These are phyloP conservation scores for Anisogramma anomala DNA, from an alignment of 2,329 filamentous ascomycete genomes.

Conservation along the genomic window DNA sequence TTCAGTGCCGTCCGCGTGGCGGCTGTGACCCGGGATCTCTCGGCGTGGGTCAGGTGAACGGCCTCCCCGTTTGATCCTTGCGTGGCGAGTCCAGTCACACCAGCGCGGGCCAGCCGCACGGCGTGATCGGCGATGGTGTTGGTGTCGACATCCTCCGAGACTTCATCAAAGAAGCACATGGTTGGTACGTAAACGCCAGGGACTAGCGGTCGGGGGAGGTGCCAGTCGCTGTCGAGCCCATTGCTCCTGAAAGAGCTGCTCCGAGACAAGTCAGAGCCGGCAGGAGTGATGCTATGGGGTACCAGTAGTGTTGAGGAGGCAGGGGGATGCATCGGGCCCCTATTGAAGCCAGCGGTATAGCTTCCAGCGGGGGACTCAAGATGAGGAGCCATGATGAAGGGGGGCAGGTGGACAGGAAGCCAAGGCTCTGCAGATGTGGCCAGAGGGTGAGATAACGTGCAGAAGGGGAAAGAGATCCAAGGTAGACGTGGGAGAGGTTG, in stretches of 20 bases:
- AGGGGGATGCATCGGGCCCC: slow-evolving; percentile 24
- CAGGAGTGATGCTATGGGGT: slow-evolving; percentile 18
- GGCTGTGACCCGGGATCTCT: slow-evolving; percentile 56
- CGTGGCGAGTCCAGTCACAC: slow-evolving; percentile 62
- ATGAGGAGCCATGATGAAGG: slow-evolving; percentile 32
- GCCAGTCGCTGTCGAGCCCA: slow-evolving; percentile 24
- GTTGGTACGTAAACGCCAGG: slow-evolving; percentile 61
- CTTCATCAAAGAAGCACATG: slow-evolving; percentile 58
- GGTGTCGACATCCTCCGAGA: slow-evolving; percentile 55
- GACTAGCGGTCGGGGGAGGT: slow-evolving; percentile 26
- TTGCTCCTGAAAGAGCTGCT: slow-evolving; percentile 33
- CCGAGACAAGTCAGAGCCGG: slow-evolving; percentile 25
- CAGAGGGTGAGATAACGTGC: too few relatives aligned
- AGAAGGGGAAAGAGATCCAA: neutral
- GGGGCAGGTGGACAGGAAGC: neutral
- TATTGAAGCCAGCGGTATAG: slow-evolving; percentile 32
- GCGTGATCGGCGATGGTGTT: slow-evolving; percentile 48
- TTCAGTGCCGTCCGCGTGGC: slow-evolving; percentile 61
- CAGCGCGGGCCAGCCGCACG: slow-evolving; percentile 60
- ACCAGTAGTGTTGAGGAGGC: slow-evolving; percentile 23
- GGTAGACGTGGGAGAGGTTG: neutral
- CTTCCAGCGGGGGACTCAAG: slow-evolving; percentile 36
- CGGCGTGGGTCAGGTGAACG: slow-evolving; percentile 60
- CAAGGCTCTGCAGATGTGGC: too few relatives aligned
- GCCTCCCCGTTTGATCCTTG: slow-evolving; percentile 79